phyloP scores from a whole-genome alignment of 352 stramenopile genomes.

The Phytophthora fragariaefolia region DNA sequence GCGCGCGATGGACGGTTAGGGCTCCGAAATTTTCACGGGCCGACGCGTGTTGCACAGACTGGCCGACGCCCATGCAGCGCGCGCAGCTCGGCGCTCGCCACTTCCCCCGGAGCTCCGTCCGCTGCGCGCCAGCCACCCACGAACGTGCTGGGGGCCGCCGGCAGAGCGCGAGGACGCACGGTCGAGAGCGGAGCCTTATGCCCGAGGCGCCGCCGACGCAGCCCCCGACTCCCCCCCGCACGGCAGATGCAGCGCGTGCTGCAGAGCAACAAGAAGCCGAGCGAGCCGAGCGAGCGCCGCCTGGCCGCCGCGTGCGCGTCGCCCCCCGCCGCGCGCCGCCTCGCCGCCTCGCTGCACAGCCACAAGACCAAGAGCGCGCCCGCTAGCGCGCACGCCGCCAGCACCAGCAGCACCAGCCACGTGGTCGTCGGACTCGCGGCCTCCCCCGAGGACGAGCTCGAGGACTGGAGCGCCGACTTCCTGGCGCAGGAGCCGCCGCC shows the following conservation, averaged over 20 bases:
- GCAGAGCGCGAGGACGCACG: background rate
- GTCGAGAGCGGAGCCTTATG: constrained; percentile 36
- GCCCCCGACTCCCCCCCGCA: background rate
- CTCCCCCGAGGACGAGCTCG: constrained; percentile 68
- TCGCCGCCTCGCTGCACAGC: constrained; percentile 26
- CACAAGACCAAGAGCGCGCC: constrained; percentile 18
- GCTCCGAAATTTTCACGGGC: constrained; percentile 76
- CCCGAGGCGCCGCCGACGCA: constrained; percentile 16
- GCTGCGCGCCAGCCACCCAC: background rate
- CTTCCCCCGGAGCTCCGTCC: no score
- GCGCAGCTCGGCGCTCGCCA: background rate
- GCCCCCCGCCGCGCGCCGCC: constrained; percentile 23
- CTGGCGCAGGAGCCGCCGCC: constrained; percentile 15
- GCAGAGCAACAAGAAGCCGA: constrained; percentile 34
- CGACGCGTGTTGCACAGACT: constrained; percentile 39
- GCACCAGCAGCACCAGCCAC: constrained; percentile 37
- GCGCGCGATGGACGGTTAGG: constrained; percentile 47
- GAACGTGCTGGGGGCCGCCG: no score
- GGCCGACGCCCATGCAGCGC: constrained; percentile 12
- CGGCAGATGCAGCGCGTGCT: constrained; percentile 40
- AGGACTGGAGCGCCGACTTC: constrained; percentile 83
- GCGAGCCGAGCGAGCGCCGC: constrained; percentile 12
- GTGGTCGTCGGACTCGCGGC: constrained; percentile 79
- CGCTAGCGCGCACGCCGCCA: constrained; percentile 6
- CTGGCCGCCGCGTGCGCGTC: constrained; percentile 18